Percentiles rank a stretch among this genome's conserved stretches.
Evolutionary conservation across 2,329 filamentous ascomycete species (phyloP).

Genomic region (Penicillium decumbens): DNA sequence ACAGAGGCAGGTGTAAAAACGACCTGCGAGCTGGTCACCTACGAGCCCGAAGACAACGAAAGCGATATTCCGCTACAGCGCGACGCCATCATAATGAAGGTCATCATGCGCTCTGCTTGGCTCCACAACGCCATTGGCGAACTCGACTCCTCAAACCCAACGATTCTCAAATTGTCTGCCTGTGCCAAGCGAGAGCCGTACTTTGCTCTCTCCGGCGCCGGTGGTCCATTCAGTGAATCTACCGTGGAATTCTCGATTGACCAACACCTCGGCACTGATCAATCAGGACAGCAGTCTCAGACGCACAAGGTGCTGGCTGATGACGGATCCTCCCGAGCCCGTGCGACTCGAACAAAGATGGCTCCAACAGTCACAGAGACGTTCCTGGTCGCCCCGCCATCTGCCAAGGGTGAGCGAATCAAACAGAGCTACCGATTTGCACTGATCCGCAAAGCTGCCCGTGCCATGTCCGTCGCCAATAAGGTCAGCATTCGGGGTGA

Average conservation of each 20-base stretch:
- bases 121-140: conserved; percentile 50
- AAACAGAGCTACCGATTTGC: conserved; percentile 82
- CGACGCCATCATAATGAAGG: conserved; percentile 76
- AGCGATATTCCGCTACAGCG: conserved; percentile 75
- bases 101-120: conserved; percentile 72
- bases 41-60: conserved; percentile 62
- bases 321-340: conserved; percentile 34
- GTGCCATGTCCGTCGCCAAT: conserved; percentile 87
- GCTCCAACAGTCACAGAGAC: conserved; percentile 47
- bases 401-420: conserved; percentile 55
- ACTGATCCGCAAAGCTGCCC: conserved; percentile 74
- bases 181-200: conserved; percentile 59
- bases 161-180: conserved; percentile 64
- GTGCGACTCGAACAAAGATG: conserved; percentile 33
- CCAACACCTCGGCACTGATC: conserved; percentile 26
- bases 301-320: conserved; percentile 33
- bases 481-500: conserved; percentile 92
- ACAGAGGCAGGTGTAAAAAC: conserved; percentile 83
- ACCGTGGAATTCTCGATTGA: conserved; percentile 57
- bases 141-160: conserved; percentile 63
- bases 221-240: conserved; percentile 56
- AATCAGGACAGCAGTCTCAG: conserved; percentile 19
- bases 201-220: conserved; percentile 66
- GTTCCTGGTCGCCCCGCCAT: conserved; percentile 55
- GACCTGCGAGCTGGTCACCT: conserved; percentile 84